phyloP scores from a whole-genome alignment of 768 basidiomycete genomes.

The Psilocybe cyanescens region DNA sequence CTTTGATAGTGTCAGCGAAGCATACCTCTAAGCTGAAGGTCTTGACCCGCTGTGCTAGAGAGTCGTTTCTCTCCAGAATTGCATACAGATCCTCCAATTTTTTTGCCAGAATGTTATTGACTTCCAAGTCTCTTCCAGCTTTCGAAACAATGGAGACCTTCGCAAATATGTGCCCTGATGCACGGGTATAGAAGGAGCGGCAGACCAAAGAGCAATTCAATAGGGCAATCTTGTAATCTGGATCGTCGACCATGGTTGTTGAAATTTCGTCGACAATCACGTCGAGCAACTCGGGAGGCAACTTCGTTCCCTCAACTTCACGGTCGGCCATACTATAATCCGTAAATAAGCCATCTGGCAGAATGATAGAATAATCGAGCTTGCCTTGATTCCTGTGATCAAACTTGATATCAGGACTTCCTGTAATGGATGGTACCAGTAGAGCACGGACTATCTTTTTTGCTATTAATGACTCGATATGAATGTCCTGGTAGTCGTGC shows the following conservation, averaged over 20 bases:
- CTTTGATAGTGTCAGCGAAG: neutral
- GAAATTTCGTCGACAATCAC: conserved; percentile 10
- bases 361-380: no score
- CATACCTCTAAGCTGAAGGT: conserved; percentile 3
- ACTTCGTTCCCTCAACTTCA: neutral
- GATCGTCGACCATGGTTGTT: neutral
- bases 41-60: conserved; percentile 7
- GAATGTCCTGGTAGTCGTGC: no score
- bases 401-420: no score
- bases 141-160: neutral
- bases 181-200: conserved; percentile 8
- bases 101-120: neutral
- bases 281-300: conserved; percentile 14
- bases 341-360: no score
- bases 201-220: conserved; percentile 12
- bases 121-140: neutral
- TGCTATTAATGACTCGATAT: no score
- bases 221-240: neutral
- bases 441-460: no score
- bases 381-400: no score
- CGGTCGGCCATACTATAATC: neutral
- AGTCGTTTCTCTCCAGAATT: neutral
- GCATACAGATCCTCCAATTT: neutral
- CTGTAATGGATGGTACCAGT: no score
- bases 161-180: conserved; percentile 9